Base-by-base conservation (phyloP, 2,329 filamentous ascomycete species). In the Neurospora crassa region DNA sequence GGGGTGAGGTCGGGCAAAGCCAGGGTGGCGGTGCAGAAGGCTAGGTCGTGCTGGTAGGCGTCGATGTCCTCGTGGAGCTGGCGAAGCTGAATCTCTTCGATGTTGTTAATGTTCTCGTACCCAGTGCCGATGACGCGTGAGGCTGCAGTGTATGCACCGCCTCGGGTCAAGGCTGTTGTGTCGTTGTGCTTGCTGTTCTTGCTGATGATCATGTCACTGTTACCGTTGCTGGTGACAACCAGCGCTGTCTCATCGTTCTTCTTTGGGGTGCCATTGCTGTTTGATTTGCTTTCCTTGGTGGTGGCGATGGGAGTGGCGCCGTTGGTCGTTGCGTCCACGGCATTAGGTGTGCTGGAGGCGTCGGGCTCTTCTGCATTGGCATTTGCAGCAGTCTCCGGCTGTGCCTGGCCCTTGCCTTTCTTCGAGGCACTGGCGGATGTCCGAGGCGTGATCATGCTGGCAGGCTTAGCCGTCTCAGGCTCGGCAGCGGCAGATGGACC, bases 41-140 rank as follows among this genome's bases (percentile, higher is more conserved):
- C 79, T 5, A 82, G 72, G 71, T 85, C 83, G 70, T 82, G 80
- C 1, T 77, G 76, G 71, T 84, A 84, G 0, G 82, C 82, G 1
- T 75, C 76, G 67, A 84, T 79, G 69, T 84, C 83, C 70, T 84
- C 82, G 14, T 76, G 74, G 68, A 83, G 77, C 75, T 85, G 83
- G 40, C 77, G 77, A 42, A 78, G 68, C 18, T 73, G 78, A 47
- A 81, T 77, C 8, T 77, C 76, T 11, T 80, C 78, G 14, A 80
- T 70, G 18, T 68, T 40, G 29, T 75, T 73, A 20, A 47, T 16
- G 68, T 71, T 47, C 29, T 71, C 70, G 68, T 70, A 69, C 67
- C 69, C 53, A 18, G 53, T 63, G 53, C 53, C 53, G 16, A 63
- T 63, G 53, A 63, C 53, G 24, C 53, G 53, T 18, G 53, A 37